Evolutionary conservation across 2,329 filamentous ascomycete species (phyloP).

Genomic region (Elsinoe batatas): DNA sequence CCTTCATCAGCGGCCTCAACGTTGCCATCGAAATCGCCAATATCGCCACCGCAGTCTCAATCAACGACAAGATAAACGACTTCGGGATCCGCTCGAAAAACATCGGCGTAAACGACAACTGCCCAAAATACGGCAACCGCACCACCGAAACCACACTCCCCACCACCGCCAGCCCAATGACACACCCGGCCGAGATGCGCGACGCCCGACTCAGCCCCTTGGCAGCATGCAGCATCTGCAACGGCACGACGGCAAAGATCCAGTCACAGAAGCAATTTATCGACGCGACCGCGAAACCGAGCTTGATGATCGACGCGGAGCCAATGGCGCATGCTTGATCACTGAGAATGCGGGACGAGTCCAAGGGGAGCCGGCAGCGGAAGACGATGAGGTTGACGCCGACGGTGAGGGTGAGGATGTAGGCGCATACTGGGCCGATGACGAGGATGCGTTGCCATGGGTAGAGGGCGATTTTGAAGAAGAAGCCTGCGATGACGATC

Average conservation of each 20-base stretch:
- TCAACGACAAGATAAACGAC: not conserved
- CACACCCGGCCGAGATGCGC: not conserved
- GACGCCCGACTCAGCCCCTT: not conserved
- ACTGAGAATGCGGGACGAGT: not conserved
- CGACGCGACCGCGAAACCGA: not conserved
- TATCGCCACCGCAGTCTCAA: conserved; percentile 6
- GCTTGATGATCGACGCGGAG: not conserved
- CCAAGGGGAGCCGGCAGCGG: conserved; percentile 3
- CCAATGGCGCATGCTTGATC: not conserved
- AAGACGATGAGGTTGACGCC: conserved; percentile 3
- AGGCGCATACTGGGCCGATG: conserved; percentile 2
- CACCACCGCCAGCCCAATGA: conserved; percentile 3
- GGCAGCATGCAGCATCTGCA: conserved; percentile 3
- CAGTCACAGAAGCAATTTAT: conserved; percentile 11
- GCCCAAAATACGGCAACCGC: conserved; percentile 3
- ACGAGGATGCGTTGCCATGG: conserved; percentile 5
- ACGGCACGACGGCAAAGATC: conserved; percentile 4
- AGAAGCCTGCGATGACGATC: conserved; percentile 8
- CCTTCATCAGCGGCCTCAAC: conserved; percentile 3
- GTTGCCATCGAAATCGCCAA: conserved; percentile 6
- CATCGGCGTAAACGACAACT: not conserved
- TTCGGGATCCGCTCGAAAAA: not conserved
- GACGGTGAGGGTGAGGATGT: not conserved
- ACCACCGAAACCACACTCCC: not conserved
- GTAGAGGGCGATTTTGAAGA: conserved; percentile 9